Percentiles rank a stretch among this genome's conserved stretches.
Evolutionary conservation across 176 grass and related monocot species (phyloP).

Genomic region (Avena eriantha): DNA sequence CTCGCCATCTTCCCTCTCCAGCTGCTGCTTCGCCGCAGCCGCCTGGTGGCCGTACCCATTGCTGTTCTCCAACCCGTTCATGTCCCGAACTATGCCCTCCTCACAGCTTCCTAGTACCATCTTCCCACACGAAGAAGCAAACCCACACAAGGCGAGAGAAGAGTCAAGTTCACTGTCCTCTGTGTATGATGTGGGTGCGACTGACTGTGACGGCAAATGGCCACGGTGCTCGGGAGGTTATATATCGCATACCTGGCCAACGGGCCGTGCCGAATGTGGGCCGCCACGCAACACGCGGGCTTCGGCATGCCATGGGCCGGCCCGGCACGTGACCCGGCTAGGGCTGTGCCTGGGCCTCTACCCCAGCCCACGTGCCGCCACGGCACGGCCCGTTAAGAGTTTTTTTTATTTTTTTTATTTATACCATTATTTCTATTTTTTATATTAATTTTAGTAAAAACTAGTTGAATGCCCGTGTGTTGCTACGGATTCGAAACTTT

Average conservation of each 20-base stretch:
- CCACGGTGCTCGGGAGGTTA: not conserved
- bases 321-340: too few species aligned
- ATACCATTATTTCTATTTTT: too few species aligned
- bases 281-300: too few species aligned
- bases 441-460: too few species aligned
- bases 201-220: not conserved
- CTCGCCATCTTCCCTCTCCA: not conserved
- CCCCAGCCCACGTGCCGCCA: too few species aligned
- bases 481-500: too few species aligned
- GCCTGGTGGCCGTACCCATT: not conserved
- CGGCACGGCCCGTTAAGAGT: too few species aligned
- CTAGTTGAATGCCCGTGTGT: too few species aligned
- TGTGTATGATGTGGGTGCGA: not conserved
- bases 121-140: not conserved
- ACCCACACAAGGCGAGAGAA: not conserved
- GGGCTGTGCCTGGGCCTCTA: too few species aligned
- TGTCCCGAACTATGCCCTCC: slow-evolving; percentile 27
- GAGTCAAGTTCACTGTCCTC: not conserved
- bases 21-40: not conserved
- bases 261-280: too few species aligned
- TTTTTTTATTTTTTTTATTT: too few species aligned
- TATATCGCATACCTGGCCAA: not conserved
- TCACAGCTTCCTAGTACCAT: slow-evolving; percentile 41
- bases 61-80: not conserved
- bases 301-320: too few species aligned